Conservation (phyloP, 176 grass and related monocot genomes). For the Pharus latifolius region DNA sequence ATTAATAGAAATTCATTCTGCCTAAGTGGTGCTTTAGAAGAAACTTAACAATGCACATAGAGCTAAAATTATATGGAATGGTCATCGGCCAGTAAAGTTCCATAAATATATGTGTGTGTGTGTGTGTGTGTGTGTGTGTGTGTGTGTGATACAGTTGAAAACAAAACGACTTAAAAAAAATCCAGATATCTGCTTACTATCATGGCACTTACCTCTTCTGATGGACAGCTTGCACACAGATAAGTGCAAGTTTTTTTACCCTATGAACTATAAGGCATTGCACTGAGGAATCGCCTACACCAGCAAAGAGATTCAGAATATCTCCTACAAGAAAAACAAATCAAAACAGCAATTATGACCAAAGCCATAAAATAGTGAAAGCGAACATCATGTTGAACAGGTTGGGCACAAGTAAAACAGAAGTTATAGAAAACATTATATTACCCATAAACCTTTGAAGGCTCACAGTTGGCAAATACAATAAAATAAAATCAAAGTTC, state of each 20-base stretch:
- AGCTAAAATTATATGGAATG: neutral
- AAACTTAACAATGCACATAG: neutral
- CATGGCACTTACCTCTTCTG: slow-evolving; percentile 51
- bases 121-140: too few relatives aligned
- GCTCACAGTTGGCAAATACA: neutral
- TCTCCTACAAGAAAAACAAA: slow-evolving; percentile 47
- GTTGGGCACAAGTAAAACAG: neutral
- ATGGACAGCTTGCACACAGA: slow-evolving; percentile 65
- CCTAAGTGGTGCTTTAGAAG: neutral
- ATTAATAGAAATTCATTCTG: neutral
- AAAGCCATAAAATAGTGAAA: slow-evolving; percentile 1
- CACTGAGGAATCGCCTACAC: slow-evolving; percentile 33
- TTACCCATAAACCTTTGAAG: neutral
- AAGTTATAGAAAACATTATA: slow-evolving; percentile 2
- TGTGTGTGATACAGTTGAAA: neutral
- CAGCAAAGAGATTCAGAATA: slow-evolving; percentile 68
- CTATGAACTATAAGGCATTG: slow-evolving; percentile 45
- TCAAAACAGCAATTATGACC: neutral
- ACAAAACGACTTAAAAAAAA: slow-evolving; percentile 1
- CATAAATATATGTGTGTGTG: neutral
- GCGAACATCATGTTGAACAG: neutral
- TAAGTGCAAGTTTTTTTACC: slow-evolving; percentile 68
- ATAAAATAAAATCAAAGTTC: neutral
- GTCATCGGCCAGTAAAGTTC: neutral
- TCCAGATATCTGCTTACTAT: neutral